Evolutionary conservation across 2,329 filamentous ascomycete species (phyloP).

Genomic region (Paecilomyces niveus): DNA sequence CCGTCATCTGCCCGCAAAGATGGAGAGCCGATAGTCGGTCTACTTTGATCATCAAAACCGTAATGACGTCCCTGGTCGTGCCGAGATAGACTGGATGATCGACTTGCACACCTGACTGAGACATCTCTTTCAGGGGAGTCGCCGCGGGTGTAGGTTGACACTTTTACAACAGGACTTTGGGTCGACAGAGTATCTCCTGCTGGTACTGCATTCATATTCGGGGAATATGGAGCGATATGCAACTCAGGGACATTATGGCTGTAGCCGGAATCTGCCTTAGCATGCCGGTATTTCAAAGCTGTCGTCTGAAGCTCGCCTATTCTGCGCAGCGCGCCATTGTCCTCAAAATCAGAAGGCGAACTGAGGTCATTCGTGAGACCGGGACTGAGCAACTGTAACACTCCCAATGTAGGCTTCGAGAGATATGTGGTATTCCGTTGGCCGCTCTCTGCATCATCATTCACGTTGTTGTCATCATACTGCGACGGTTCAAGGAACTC

Average conservation of each 20-base stretch:
- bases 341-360: conserved; percentile 17
- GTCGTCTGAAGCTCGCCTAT: not conserved
- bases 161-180: conserved; percentile 38
- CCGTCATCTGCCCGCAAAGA: conserved; percentile 37
- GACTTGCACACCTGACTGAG: conserved; percentile 19
- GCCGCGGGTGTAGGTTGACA: conserved; percentile 36
- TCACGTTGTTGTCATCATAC: not conserved
- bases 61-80: conserved; percentile 15
- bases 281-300: not conserved
- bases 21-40: conserved; percentile 12
- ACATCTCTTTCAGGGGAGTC: conserved; percentile 34
- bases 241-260: conserved; percentile 8
- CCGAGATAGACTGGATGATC: conserved; percentile 29
- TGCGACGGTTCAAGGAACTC: not conserved
- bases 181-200: not conserved
- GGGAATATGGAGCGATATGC: conserved; percentile 15
- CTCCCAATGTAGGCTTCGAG: conserved; percentile 8
- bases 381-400: conserved; percentile 26
- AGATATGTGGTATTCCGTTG: conserved; percentile 7
- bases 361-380: conserved; percentile 23
- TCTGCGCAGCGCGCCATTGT: conserved; percentile 1
- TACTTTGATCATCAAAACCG: conserved; percentile 13
- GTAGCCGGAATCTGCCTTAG: conserved; percentile 5
- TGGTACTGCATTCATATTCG: not conserved
- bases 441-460: not conserved